Evolutionary conservation across 345 rosid genomes (phyloP).

Genomic region (Aegle marmelos): DNA sequence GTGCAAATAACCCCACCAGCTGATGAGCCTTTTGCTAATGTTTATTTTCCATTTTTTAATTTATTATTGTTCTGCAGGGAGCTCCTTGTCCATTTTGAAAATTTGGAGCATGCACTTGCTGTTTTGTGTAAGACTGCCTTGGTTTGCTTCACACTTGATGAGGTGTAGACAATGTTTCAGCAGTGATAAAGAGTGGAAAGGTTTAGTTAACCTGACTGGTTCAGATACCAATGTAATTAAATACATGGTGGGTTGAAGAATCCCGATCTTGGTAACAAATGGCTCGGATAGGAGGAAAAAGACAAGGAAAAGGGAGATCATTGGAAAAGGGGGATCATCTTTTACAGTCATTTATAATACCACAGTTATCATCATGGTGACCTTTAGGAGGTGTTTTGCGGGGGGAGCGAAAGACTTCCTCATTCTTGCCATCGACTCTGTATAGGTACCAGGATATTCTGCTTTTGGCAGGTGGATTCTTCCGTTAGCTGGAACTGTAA

Average conservation of each 20-base stretch:
- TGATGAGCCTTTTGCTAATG: not conserved
- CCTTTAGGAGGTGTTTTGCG: constrained; percentile 20
- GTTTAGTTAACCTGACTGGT: constrained; percentile 22
- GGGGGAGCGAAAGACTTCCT: constrained; percentile 21
- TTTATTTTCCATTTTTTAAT: not conserved
- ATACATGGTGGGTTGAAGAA: constrained; percentile 36
- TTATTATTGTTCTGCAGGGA: constrained; percentile 31
- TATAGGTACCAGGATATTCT: constrained; percentile 18
- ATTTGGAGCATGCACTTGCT: constrained; percentile 40
- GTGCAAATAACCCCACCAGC: too few species aligned
- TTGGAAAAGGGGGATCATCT: not conserved
- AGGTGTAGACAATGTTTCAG: constrained; percentile 30
- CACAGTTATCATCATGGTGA: constrained; percentile 25
- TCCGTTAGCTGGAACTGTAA: constrained; percentile 34
- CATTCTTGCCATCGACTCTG: constrained; percentile 32
- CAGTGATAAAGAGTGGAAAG: constrained; percentile 27
- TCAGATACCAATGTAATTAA: constrained; percentile 34
- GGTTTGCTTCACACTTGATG: constrained; percentile 27
- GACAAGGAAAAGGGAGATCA: not conserved
- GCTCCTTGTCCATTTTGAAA: constrained; percentile 15
- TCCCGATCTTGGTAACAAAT: constrained; percentile 22
- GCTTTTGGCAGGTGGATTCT: constrained; percentile 22
- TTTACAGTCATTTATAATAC: constrained; percentile 15
- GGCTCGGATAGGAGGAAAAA: constrained; percentile 20
- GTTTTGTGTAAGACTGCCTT: constrained; percentile 32